Evolutionary conservation across 2,329 filamentous ascomycete species (phyloP).

Genomic region (Exophiala mesophila): DNA sequence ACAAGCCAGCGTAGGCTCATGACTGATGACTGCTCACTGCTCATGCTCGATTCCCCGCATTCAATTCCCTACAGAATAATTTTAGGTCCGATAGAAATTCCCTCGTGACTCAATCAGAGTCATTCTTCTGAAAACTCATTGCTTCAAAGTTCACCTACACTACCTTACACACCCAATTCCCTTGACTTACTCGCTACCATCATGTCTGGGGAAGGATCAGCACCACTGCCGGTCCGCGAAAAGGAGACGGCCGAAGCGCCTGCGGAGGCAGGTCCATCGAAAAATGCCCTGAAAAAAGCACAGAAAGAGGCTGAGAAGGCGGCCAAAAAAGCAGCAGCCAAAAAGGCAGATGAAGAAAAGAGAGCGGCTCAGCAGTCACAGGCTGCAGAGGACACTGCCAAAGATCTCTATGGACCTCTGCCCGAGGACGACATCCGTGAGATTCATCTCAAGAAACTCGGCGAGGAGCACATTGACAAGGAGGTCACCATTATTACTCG

Average conservation of each 20-base stretch:
- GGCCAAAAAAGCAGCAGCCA: slow-evolving; percentile 59
- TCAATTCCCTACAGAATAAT: no score
- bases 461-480: slow-evolving; percentile 61
- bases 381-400: slow-evolving; percentile 51
- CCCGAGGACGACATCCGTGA: slow-evolving; percentile 52
- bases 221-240: slow-evolving; percentile 22
- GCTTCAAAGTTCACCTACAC: not conserved
- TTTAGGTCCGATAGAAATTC: no score
- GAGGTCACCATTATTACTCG: slow-evolving; percentile 71
- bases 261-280: slow-evolving; percentile 51
- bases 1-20: no score
- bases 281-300: slow-evolving; percentile 80
- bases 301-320: slow-evolving; percentile 88
- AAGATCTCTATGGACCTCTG: slow-evolving; percentile 74
- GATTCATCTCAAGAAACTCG: slow-evolving; percentile 57
- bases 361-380: slow-evolving; percentile 24
- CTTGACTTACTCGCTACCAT: not conserved
- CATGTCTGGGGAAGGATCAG: slow-evolving; percentile 16
- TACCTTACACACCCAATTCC: no score
- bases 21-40: no score
- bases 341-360: slow-evolving; percentile 40
- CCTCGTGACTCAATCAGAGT: slow-evolving; percentile 7
- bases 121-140: not conserved
- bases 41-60: no score
- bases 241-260: slow-evolving; percentile 23